phyloP scores from a whole-genome alignment of 1,284 basidiomycete species.

The Gymnopus androsaceus region DNA sequence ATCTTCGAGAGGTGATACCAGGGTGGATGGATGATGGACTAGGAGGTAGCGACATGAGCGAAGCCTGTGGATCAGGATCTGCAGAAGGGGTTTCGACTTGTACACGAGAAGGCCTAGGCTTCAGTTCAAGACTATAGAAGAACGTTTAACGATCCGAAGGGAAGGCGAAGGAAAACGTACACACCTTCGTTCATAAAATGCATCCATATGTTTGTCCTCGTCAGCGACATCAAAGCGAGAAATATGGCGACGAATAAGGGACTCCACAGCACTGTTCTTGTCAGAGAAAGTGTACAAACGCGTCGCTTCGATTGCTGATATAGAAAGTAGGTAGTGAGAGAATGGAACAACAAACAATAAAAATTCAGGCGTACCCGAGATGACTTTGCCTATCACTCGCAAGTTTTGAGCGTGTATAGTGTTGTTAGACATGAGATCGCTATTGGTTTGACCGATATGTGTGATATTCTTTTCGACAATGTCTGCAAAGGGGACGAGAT shows the following conservation, averaged over 20 bases:
- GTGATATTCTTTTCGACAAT: background rate
- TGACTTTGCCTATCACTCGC: background rate
- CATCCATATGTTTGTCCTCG: background rate
- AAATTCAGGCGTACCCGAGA: background rate
- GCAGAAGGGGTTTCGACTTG: too few species aligned
- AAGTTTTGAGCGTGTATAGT: background rate
- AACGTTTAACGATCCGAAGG: background rate
- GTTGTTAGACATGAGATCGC: background rate
- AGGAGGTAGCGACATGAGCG: background rate
- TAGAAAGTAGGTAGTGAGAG: too few species aligned
- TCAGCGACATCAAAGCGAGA: background rate
- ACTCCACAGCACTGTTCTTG: background rate
- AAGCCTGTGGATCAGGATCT: background rate
- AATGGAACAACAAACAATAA: too few species aligned
- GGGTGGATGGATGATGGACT: background rate
- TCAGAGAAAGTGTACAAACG: background rate
- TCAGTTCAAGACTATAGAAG: background rate
- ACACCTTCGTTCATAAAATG: background rate
- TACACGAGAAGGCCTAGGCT: background rate
- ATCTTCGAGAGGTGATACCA: background rate
- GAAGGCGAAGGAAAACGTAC: background rate
- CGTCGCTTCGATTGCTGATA: background rate
- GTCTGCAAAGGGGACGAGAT: background rate
- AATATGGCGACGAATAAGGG: background rate
- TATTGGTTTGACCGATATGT: background rate